Base-by-base conservation (phyloP, 345 rosid genomes). In the Citrus medica region DNA sequence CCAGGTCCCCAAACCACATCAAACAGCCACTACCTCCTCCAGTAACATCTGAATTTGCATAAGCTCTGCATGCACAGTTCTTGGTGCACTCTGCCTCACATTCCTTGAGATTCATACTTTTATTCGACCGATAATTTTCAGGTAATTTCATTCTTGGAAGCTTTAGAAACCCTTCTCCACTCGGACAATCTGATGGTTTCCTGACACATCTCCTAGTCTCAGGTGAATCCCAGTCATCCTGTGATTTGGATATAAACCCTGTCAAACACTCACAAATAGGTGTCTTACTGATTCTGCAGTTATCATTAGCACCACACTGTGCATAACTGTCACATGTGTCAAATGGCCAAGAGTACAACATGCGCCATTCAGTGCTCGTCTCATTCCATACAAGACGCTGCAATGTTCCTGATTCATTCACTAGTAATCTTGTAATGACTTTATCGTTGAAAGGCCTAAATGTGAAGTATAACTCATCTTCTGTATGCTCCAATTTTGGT, bases 31-130 rank as follows among this genome's bases (percentile, higher is more conserved):
- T 71, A 9, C 90, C 87, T 72, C 71, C 78, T 16, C 40, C 70
- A 2, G 62, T 70, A 16, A 80, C 8, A 35, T 85, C 69, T 25
- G 76, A 35, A 65, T 58, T 63, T 4, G 87, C 76, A 69, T 74
- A 88, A 38, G 86, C 88, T 0, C 72, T 76, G n/a, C 87, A 85
- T 6, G 82, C 76, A 28, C 87, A 84, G 58, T 82, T 84, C 32
- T 21, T 79, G 38, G 32, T 71, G 66, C 87, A 82, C 67, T 37
- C 58, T 35, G 58, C 24, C 69, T 66, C 8, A 30, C 88, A 87
- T 27, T 82, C 76, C 22, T n/a, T 22, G 3, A 79, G 86, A 76
- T 58, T 67, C 78, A 85, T 78, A 40, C 64, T 76, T 56, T 3
- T 56, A 28, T 78, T 74, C 40, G 40, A 27, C 84, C 56, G 14